Base-by-base conservation (phyloP, 129 eudicot species). In the Sambucus nigra region DNA sequence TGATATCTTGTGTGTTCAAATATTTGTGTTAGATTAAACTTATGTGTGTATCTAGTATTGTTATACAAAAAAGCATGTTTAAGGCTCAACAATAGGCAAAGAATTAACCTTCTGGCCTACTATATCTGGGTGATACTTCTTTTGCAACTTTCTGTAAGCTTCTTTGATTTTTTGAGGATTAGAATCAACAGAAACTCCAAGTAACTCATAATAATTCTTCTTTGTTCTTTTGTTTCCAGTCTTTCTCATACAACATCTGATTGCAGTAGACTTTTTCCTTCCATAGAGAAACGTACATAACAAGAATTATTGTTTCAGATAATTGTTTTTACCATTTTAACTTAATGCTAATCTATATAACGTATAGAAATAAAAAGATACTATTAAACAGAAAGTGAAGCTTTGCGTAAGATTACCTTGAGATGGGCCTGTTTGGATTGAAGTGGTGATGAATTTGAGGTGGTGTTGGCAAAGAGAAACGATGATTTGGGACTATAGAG, bases 121-220 rank as follows among this genome's bases (percentile, higher is more conserved):
- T 57, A 79, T 84, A 60, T 84, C 94, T 6, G 94, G 87, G 44
- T 83, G 94, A 51, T 83, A 53, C 47, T 54, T 83, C 74, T 83
- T 83, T 44, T 83, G 94, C 69, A 79, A 55, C 38, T 73, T 79
- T 48, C 87, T 73, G 74, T 83, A 79, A 15, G 87, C 78, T 47
- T 72, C 80, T 68, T 76, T 83, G 59, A 83, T 83, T 63, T 83
- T 61, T 55, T 52, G 56, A 25, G 69, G 47, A 61, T 65, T 67
- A 10, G 94, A 73, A 45, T 72, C 53, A 0, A 57, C 59, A 7
- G 94, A 64, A 55, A 83, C 70, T 59, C 87, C 87, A 17, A 83
- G 79, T 57, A 79, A 54, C 49, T 83, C 81, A 40, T 83, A 83
- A 59, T 72, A 71, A 32, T 63, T 83, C 68, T 48, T 65, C 47